Evolutionary conservation across 176 grass and related monocot genomes (phyloP), one percentile per base, ranked within the genome.

Genomic region (Raddia guianensis): DNA sequence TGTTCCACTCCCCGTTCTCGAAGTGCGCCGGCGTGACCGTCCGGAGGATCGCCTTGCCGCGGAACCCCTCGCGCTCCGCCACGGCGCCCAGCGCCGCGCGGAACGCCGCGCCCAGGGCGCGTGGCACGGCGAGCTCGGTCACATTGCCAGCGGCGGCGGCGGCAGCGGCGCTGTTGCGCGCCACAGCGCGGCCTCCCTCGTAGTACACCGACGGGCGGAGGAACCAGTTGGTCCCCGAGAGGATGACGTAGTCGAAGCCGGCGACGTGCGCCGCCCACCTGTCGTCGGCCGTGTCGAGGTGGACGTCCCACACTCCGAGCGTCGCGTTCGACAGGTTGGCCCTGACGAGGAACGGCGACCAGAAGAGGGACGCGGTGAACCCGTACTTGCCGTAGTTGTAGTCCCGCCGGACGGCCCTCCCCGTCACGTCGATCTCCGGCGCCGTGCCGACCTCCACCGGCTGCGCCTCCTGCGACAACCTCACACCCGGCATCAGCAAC

Each of bases 1-100:
- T 88, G 88, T 94, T 85, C 91, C 91, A 94, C 79, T 76, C 75
- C 14, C 91, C 88, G 74, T 76, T 76, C 79, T 88, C 91, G 83
- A 91, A 94, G 75, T 94, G 91, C 46, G 88, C 84, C 7, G 91
- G 88, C 37, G 91, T 83, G 59, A 90, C 77, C 33, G 91, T 73
- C 59, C 91, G 78, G 37, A 90, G 48, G 27, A 94, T 2, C 15
- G 76, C 74, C 69, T 72, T 80, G 40, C 91, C 91, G 2, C 75
- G 75, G 82, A 89, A 93, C 42, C 63, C 68, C 7, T 67, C 40
- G 9, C 0, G 0, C 34, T 45, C 16, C 0, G 68, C 13, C 15
- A 90, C 1, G 44, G 77, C 68, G 1, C 62, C 51, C 5, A 93
- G 77, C 12, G 85, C 82, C n/a, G 85, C 87, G 14, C 87, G 77